These are phyloP conservation scores for Crithidia sp. DNA, from an alignment of 208 protist species.

Conservation along the genomic window DNA sequence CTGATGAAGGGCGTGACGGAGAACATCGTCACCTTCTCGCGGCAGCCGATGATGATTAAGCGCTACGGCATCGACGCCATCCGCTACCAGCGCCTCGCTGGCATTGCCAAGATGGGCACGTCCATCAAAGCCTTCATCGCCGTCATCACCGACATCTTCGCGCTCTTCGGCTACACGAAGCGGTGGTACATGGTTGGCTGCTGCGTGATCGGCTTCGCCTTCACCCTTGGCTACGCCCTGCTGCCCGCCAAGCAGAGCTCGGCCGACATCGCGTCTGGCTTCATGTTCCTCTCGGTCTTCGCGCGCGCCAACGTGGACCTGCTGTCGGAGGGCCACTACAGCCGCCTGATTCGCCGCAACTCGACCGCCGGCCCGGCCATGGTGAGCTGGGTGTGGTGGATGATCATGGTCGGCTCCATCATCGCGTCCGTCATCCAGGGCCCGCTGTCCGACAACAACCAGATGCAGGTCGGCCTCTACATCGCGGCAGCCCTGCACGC, in stretches of 20 bases:
- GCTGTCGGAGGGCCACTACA: constrained; percentile 65
- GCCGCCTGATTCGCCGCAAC: constrained; percentile 39
- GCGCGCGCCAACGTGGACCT: constrained; percentile 50
- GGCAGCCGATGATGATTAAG: constrained; percentile 47
- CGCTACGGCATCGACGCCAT: constrained; percentile 26
- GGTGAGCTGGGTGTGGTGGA: constrained; percentile 58
- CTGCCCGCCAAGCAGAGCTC: constrained; percentile 37
- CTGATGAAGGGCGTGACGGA: constrained; percentile 41
- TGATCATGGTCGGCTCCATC: constrained; percentile 39
- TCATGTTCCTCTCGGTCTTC: constrained; percentile 52
- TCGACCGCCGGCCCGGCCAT: constrained; percentile 36
- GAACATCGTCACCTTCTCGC: constrained; percentile 35
- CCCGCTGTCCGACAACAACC: constrained; percentile 39
- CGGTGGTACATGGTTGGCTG: constrained; percentile 66
- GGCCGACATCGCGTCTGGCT: constrained; percentile 29
- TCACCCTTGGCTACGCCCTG: constrained; percentile 36
- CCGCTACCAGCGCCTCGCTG: constrained; percentile 43
- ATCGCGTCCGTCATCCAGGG: constrained; percentile 45
- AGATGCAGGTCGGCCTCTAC: constrained; percentile 37
- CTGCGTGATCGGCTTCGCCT: constrained; percentile 26
- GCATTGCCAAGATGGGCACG: constrained; percentile 38
- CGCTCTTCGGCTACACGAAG: constrained; percentile 81
- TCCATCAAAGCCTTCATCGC: constrained; percentile 68
- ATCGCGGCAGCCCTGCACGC: constrained; percentile 35
- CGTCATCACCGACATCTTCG: constrained; percentile 67